Percentiles rank a stretch among this genome's conserved stretches.
Evolutionary conservation across 257 asterid species (phyloP).

Genomic region (Catharanthus roseus): DNA sequence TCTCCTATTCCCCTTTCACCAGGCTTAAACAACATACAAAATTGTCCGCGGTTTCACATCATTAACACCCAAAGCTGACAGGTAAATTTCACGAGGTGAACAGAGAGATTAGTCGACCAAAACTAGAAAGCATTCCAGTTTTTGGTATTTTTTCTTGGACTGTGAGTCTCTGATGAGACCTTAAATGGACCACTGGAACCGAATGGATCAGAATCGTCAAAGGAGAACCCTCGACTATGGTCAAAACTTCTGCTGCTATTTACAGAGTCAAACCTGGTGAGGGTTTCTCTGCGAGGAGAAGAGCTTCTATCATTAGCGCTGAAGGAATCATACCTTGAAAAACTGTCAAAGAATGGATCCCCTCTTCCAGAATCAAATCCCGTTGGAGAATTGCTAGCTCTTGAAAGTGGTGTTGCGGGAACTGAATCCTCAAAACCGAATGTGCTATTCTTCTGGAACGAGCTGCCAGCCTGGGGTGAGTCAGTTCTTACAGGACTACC

Average conservation of each 20-base stretch:
- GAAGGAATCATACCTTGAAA: conserved; percentile 83
- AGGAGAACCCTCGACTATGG: conserved; percentile 59
- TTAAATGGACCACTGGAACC: conserved; percentile 87
- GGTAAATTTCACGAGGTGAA: background rate
- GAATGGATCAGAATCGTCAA: conserved; percentile 85
- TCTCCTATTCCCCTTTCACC: conserved; percentile 1
- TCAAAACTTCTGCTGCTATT: conserved; percentile 61
- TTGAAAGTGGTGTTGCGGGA: conserved; percentile 65
- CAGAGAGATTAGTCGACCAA: background rate
- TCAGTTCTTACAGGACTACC: conserved; percentile 60
- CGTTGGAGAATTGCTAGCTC: conserved; percentile 61
- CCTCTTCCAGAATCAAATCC: conserved; percentile 53
- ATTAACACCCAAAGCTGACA: background rate
- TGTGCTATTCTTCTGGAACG: conserved; percentile 53
- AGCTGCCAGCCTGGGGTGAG: conserved; percentile 47
- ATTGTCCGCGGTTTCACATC: background rate
- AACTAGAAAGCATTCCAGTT: conserved; percentile 40
- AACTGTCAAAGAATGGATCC: conserved; percentile 59
- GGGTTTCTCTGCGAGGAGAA: conserved; percentile 50
- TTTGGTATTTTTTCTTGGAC: conserved; percentile 44
- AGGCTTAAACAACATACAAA: background rate
- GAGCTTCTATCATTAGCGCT: conserved; percentile 43
- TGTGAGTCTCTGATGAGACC: conserved; percentile 60
- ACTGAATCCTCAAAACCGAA: conserved; percentile 73
- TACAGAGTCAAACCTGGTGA: conserved; percentile 79